Base-by-base conservation (phyloP, 2,329 filamentous ascomycete species). In the Aureobasidium sp. region DNA sequence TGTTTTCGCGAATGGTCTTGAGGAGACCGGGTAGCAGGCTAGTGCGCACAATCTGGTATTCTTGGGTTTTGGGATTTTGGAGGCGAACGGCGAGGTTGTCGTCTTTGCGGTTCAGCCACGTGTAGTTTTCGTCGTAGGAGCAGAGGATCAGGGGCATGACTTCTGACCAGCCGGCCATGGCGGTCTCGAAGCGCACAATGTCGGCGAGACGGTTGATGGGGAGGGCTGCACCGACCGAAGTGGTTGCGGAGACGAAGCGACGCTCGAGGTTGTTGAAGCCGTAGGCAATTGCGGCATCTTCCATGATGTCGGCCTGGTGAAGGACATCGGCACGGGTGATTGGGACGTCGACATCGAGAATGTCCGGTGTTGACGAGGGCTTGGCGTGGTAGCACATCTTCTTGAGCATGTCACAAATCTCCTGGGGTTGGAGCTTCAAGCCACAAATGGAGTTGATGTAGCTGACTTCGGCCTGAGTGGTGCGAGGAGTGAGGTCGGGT, bases 281-380 rank as follows among this genome's bases (percentile, higher is more conserved):
- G 74, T 97, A 96, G 57, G 90, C 91, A 65, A 99, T 94, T 42
- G 91, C 94, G 21, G 95, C 86, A 71, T 99, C 95, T 77, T 99
- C 94, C 93, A 99, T 99, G 67, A 99, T 89, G 72, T 99, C 94
- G 68, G 91, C 95, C 71, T 96, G 89, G 74, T 99, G 94, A 33
- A 99, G 85, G 43, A 99, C 87, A 73, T 99, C 94, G 50, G 94
- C 93, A 64, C 94, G 85, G 49, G 92, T 97, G 33, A 92, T 84
- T 9, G 94, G 94, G 25, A 97, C 84, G 37, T 86, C 82, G 29
- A 97, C 86, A 69, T 95, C 87, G 53, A 94, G 77, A 53, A 73
- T 74, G 59, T 82, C 74, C 63, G 87, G 81, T 63, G 83, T 81
- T 59, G 80, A 76, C 0, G 90, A 94, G 3, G 90, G 92, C 61